phyloP scores from a whole-genome alignment of 805 yeast species.

The Kuraishia ogatae region DNA sequence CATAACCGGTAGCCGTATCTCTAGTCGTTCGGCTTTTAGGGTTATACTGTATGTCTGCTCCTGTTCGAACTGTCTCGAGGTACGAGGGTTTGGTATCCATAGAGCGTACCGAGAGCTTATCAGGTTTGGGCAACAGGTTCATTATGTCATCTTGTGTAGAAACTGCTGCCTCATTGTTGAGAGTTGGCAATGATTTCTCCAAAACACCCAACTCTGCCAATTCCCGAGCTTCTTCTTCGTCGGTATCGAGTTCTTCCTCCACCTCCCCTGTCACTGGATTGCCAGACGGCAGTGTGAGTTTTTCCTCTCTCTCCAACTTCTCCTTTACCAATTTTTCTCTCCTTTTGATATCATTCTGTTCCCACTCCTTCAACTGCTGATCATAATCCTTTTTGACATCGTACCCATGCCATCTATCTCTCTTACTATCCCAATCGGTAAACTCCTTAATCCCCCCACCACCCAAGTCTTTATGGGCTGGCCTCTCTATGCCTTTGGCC shows the following conservation, averaged over 20 bases:
- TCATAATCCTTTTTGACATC: constrained; percentile 51
- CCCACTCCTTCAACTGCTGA: constrained; percentile 38
- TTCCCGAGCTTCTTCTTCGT: constrained; percentile 36
- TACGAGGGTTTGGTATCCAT: constrained; percentile 74
- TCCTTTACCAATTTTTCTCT: constrained; percentile 7
- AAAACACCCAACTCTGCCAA: constrained; percentile 27
- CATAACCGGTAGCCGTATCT: constrained; percentile 18
- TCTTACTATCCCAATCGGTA: constrained; percentile 55
- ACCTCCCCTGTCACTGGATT: constrained; percentile 3
- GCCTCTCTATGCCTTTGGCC: constrained; percentile 5
- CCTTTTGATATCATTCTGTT: constrained; percentile 22
- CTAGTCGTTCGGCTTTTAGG: constrained; percentile 40
- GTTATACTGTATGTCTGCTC: constrained; percentile 37
- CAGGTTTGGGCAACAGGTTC: constrained; percentile 1
- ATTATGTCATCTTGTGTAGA: constrained; percentile 4
- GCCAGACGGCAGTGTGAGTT: background rate
- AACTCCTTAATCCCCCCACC: constrained; percentile 15
- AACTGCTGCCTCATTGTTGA: constrained; percentile 1
- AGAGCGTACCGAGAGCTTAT: constrained; percentile 43
- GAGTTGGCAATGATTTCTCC: background rate
- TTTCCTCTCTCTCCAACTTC: constrained; percentile 6
- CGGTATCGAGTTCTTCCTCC: constrained; percentile 12
- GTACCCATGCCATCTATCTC: constrained; percentile 82
- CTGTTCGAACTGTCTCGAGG: constrained; percentile 38
- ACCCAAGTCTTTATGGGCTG: constrained; percentile 2